phyloP scores from a whole-genome alignment of 23 red algal species.

The Gracilaria caudata region DNA sequence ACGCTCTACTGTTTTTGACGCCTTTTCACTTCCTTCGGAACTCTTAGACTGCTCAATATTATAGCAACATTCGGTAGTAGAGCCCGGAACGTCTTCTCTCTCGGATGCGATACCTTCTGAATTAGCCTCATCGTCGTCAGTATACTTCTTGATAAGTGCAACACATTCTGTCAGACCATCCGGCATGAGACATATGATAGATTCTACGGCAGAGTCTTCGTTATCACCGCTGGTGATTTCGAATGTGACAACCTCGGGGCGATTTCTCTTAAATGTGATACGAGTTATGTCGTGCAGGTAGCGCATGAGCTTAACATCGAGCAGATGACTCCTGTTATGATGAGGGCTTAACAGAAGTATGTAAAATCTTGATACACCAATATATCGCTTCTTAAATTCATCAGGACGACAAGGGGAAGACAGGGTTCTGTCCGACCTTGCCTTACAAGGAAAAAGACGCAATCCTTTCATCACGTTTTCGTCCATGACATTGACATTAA shows the following conservation, averaged over 20 bases:
- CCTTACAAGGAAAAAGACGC: slow-evolving; percentile 83
- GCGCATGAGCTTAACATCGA: slow-evolving; percentile 79
- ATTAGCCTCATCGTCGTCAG: slow-evolving; percentile 43
- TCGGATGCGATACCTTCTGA: neutral
- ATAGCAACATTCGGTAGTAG: neutral
- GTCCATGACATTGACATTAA: slow-evolving; percentile 74
- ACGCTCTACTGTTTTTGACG: neutral
- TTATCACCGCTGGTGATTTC: slow-evolving; percentile 36
- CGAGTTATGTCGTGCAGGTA: slow-evolving; percentile 76
- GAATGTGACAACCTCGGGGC: slow-evolving; percentile 81
- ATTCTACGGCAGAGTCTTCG: slow-evolving; percentile 26
- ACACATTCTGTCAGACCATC: slow-evolving; percentile 81
- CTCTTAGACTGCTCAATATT: neutral
- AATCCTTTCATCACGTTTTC: slow-evolving; percentile 63
- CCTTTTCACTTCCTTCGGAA: neutral
- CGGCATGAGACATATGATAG: slow-evolving; percentile 77
- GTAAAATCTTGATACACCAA: slow-evolving; percentile 79
- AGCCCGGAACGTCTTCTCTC: neutral
- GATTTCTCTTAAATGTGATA: slow-evolving; percentile 80
- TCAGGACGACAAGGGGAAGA: slow-evolving; percentile 21
- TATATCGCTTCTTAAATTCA: slow-evolving; percentile 76
- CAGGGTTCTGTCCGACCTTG: slow-evolving; percentile 30
- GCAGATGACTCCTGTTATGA: slow-evolving; percentile 55
- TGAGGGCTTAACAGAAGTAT: slow-evolving; percentile 75
- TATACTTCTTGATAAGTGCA: slow-evolving; percentile 68